Evolutionary conservation across 2,329 filamentous ascomycete species (phyloP), one percentile per base, ranked within the genome.

Genomic region (Hypoxylon sp.): DNA sequence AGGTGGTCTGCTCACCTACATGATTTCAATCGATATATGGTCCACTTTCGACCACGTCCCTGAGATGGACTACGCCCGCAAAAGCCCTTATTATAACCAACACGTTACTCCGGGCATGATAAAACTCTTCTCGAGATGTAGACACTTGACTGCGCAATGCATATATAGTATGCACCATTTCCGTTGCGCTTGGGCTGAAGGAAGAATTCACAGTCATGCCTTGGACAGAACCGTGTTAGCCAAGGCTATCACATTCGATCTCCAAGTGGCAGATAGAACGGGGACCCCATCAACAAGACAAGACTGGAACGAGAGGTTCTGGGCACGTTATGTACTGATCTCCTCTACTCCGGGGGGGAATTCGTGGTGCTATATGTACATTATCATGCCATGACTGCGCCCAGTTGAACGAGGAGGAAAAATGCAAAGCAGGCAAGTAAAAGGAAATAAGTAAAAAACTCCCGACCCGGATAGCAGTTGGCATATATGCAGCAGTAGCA

Each of bases 341-440:
- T 51, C 37, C 33, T 50, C 55, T 58, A 60, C 52, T 49, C 60
- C 57, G 52, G 40, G 17, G 38, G 21, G 51, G 50, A 55, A 40
- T 47, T 55, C 10, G 29, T 7, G 29, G 53, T 62, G 54, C 49
- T 60, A 60, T 60, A 63, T 63, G 60, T 63, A 63, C 60, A 63
- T 55, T 58, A 37, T 31, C 11, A 57, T 60, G 53, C 57, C 49
- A 58, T 55, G 50, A 54, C 29, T 58, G 50, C 57, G 52, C 52
- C 57, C 56, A 52, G 45, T 46, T 15, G 38, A 47, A 62, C 52
- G 60, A 59, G 50, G 40, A 52, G 48, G 48, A 59, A 42, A 24
- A 31, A n/a, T n/a, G n/a, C n/a, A n/a, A 43, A 21, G 23, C 18
- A 52, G 60, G 27, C 48, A 55, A 60, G 48, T 33, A 41, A n/a